Evolutionary conservation across 805 yeast species (phyloP).

Genomic region (Candida khao-thaluensis): DNA sequence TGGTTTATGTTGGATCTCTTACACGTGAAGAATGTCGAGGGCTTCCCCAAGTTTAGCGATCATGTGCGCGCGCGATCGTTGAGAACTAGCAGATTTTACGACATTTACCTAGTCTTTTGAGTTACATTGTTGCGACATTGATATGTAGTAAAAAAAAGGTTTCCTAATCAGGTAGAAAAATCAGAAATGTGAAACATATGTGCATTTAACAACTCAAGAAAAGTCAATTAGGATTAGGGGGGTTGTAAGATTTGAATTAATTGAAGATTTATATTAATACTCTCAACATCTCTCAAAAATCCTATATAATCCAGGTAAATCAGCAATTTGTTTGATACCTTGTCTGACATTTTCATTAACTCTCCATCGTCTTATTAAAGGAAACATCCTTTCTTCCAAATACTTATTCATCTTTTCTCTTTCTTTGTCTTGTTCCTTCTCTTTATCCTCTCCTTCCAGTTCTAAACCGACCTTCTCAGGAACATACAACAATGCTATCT

Average conservation of each 20-base stretch:
- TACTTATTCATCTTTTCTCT: conserved; percentile 7
- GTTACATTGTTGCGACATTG: too few species aligned
- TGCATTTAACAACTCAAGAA: too few species aligned
- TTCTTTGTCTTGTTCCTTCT: conserved; percentile 18
- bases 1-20: neutral
- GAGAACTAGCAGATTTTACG: too few species aligned
- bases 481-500: conserved; percentile 69
- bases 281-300: conserved; percentile 92
- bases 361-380: conserved; percentile 59
- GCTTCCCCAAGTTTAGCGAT: too few species aligned
- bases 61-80: too few species aligned
- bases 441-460: conserved; percentile 16
- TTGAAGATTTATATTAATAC: too few species aligned
- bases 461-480: conserved; percentile 55
- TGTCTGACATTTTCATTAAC: conserved; percentile 55
- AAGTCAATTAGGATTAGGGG: too few species aligned
- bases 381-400: conserved; percentile 64
- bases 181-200: too few species aligned
- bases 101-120: too few species aligned
- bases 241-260: too few species aligned
- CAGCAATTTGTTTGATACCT: conserved; percentile 81
- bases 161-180: too few species aligned
- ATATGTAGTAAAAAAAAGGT: too few species aligned
- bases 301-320: conserved; percentile 82
- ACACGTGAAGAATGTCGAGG: conserved; percentile 4